phyloP scores from a whole-genome alignment of 139 green algal species.

The Mychonastes homosphaera region DNA sequence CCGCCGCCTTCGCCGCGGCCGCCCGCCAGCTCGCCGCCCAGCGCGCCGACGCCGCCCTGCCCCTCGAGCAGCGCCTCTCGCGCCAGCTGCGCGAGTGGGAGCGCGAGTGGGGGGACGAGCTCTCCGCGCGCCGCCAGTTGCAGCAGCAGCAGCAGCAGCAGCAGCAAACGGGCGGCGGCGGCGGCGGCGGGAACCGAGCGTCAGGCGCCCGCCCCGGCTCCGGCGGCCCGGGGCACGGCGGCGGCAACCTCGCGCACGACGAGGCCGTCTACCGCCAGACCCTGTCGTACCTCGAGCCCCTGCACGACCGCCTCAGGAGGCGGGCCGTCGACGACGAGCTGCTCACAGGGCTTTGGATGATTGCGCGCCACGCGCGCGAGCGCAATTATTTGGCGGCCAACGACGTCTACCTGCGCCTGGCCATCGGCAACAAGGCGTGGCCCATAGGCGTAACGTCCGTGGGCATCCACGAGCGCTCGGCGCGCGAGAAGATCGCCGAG shows the following conservation, averaged over 20 bases:
- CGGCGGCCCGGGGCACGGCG: too few relatives aligned
- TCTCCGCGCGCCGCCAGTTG: conserved; percentile 55
- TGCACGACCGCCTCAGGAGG: conserved; percentile 65
- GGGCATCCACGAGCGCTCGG: conserved; percentile 82
- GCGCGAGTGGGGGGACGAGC: conserved; percentile 81
- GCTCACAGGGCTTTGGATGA: conserved; percentile 48
- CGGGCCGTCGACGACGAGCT: conserved; percentile 60
- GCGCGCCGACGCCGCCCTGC: conserved; percentile 49
- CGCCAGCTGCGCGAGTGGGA: conserved; percentile 39
- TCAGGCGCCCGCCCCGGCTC: too few relatives aligned
- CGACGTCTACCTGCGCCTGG: conserved; percentile 91
- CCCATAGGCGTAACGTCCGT: conserved; percentile 93
- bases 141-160: not conserved
- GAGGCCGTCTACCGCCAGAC: conserved; percentile 66
- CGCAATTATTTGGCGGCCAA: conserved; percentile 90
- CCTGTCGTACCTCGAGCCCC: conserved; percentile 68
- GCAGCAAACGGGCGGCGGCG: not conserved
- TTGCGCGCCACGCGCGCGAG: conserved; percentile 57
- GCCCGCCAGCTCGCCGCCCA: conserved; percentile 37
- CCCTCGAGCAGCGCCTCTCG: conserved; percentile 57
- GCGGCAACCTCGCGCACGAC: too few relatives aligned
- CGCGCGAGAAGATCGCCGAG: conserved; percentile 95
- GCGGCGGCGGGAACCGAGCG: too few relatives aligned
- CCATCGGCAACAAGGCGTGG: conserved; percentile 93
- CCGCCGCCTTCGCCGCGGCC: conserved; percentile 36